Evolutionary conservation across 192 early-diverging fungal genomes (phyloP).

Genomic region (Backusella luteola): DNA sequence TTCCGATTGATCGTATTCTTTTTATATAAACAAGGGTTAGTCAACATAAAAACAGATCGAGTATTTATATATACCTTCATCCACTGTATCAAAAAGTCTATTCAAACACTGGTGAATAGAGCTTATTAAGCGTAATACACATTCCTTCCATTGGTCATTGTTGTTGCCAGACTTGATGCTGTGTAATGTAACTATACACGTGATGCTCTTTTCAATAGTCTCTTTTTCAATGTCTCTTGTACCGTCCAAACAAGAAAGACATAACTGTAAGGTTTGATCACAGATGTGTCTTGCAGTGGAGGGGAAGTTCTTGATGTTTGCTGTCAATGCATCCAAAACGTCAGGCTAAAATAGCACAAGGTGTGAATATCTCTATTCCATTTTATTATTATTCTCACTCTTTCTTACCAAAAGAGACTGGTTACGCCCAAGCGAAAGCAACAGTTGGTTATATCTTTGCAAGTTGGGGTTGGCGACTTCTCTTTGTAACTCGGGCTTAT

Average conservation of each 20-base stretch:
- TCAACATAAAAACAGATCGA: neutral
- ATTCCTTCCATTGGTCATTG: conserved; percentile 43
- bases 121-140: conserved; percentile 42
- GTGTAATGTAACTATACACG: conserved; percentile 44
- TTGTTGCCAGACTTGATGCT: conserved; percentile 29
- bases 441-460: conserved; percentile 45
- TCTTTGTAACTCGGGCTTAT: conserved; percentile 53
- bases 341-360: conserved; percentile 26
- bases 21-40: neutral
- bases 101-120: conserved; percentile 46
- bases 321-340: conserved; percentile 42
- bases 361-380: neutral
- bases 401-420: conserved; percentile 44
- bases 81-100: conserved; percentile 46
- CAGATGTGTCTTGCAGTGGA: conserved; percentile 45
- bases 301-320: conserved; percentile 47
- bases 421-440: conserved; percentile 43
- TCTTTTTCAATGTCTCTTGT: conserved; percentile 31
- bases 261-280: conserved; percentile 45
- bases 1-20: conserved; percentile 10
- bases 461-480: conserved; percentile 52
- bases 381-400: neutral
- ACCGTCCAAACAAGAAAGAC: conserved; percentile 50
- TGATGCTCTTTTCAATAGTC: conserved; percentile 29
- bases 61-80: conserved; percentile 43